phyloP scores from a whole-genome alignment of 2,329 filamentous ascomycete genomes.

The Tothia fuscella region DNA sequence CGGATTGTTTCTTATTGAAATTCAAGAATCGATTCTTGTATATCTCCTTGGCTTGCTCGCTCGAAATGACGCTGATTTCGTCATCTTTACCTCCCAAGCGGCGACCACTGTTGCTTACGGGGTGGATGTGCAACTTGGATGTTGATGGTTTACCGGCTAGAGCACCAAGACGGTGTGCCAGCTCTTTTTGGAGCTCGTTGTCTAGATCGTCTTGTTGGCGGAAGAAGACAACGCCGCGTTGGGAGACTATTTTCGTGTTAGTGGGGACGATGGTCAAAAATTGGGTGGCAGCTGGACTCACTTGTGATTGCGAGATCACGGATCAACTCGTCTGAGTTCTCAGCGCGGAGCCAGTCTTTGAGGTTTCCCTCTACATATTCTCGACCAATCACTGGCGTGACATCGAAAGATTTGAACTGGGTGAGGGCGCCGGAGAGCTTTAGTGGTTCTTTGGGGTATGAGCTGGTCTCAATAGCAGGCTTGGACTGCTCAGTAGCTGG shows the following conservation, averaged over 20 bases:
- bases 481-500: not conserved
- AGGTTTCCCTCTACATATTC: conserved; percentile 32
- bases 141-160: conserved; percentile 46
- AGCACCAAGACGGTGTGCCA: conserved; percentile 48
- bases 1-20: conserved; percentile 22
- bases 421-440: conserved; percentile 30
- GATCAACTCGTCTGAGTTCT: conserved; percentile 26
- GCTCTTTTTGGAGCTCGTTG: conserved; percentile 53
- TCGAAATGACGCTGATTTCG: conserved; percentile 54
- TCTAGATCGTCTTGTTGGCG: conserved; percentile 49
- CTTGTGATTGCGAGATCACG: conserved; percentile 41
- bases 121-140: conserved; percentile 50
- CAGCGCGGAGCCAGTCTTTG: conserved; percentile 22
- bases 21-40: conserved; percentile 18
- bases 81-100: conserved; percentile 45
- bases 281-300: not conserved
- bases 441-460: conserved; percentile 22
- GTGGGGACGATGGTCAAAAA: not conserved
- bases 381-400: conserved; percentile 39
- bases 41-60: conserved; percentile 39
- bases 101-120: conserved; percentile 42
- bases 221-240: conserved; percentile 60
- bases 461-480: not conserved
- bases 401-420: conserved; percentile 34
- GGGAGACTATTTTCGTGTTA: conserved; percentile 40